A percentile compares a stretch with the other conserved stretches of the same genome.
phyloP scores from a whole-genome alignment of 2,329 filamentous ascomycete species.

The Xylaria sp. region DNA sequence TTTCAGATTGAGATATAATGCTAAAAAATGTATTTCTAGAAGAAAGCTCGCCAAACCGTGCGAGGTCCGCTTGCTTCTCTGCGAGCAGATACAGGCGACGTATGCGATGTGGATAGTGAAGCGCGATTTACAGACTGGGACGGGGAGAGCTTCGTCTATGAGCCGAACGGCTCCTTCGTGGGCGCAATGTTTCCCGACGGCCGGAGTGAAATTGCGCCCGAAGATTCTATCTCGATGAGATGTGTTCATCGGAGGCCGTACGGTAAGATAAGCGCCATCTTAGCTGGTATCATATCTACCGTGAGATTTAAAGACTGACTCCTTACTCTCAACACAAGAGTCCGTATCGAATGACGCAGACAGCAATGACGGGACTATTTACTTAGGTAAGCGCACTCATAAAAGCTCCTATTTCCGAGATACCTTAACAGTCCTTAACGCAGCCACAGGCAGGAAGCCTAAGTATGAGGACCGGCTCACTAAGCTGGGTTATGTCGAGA shows the following conservation, averaged over 20 bases:
- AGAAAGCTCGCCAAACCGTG: constrained; percentile 2
- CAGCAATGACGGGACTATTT: constrained; percentile 10
- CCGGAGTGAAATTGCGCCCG: constrained; percentile 9
- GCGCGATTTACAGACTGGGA: constrained; percentile 14
- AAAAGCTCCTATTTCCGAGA: not conserved
- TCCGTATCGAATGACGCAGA: constrained; percentile 4
- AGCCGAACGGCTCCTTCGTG: constrained; percentile 10
- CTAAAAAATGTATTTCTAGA: constrained; percentile 6
- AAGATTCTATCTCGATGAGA: constrained; percentile 28
- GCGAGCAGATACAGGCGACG: constrained; percentile 4
- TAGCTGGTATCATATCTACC: not conserved
- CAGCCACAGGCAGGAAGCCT: not conserved
- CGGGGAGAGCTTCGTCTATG: constrained; percentile 18
- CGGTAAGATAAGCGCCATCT: constrained; percentile 1
- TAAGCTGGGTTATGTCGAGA: constrained; percentile 23
- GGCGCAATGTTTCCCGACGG: not conserved
- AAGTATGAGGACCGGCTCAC: constrained; percentile 32
- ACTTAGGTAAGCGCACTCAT: constrained; percentile 9
- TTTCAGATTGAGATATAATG: not conserved
- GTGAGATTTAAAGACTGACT: constrained; percentile 13
- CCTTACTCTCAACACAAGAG: not conserved
- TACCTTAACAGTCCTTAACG: not conserved
- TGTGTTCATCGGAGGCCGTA: constrained; percentile 5
- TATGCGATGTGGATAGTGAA: constrained; percentile 5
- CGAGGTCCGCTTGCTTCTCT: constrained; percentile 18